Evolutionary conservation across 139 green algal species (phyloP).

Genomic region (Tetratostichococcus sp.): DNA sequence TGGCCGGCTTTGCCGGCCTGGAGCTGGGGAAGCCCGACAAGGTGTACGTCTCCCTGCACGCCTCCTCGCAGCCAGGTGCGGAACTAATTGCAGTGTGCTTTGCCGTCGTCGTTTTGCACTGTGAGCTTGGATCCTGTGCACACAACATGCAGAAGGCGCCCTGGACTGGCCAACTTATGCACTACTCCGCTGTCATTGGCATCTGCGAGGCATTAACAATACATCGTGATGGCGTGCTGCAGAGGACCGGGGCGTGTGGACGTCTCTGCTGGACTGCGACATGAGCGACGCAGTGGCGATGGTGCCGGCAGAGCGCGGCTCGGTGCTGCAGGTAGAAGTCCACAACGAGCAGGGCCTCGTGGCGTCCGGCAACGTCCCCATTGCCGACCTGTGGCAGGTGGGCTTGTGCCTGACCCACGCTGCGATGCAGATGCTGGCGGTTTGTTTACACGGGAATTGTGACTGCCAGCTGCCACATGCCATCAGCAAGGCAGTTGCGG

Average conservation of each 20-base stretch:
- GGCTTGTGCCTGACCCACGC: not conserved
- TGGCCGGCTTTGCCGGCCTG: not conserved
- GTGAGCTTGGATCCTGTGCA: no score
- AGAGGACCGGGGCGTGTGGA: conserved; percentile 16
- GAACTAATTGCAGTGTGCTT: not conserved
- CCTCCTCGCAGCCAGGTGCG: not conserved
- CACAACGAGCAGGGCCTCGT: conserved; percentile 10
- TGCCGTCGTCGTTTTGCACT: no score
- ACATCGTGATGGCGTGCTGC: no score
- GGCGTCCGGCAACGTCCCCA: conserved; percentile 3
- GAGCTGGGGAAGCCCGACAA: not conserved
- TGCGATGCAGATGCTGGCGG: no score
- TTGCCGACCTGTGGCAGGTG: conserved; percentile 23
- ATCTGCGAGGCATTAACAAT: no score
- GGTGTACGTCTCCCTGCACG: not conserved
- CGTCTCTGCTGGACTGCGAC: conserved; percentile 2
- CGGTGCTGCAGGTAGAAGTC: conserved; percentile 27
- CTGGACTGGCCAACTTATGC: no score
- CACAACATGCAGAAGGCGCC: no score
- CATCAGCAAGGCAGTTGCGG: no score
- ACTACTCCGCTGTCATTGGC: no score
- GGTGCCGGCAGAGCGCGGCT: conserved; percentile 9
- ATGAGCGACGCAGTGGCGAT: conserved; percentile 16
- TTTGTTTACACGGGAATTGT: no score
- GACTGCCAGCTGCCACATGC: no score